Conservation (phyloP, 2,329 filamentous ascomycete species). For the Xylariaceae sp. region DNA sequence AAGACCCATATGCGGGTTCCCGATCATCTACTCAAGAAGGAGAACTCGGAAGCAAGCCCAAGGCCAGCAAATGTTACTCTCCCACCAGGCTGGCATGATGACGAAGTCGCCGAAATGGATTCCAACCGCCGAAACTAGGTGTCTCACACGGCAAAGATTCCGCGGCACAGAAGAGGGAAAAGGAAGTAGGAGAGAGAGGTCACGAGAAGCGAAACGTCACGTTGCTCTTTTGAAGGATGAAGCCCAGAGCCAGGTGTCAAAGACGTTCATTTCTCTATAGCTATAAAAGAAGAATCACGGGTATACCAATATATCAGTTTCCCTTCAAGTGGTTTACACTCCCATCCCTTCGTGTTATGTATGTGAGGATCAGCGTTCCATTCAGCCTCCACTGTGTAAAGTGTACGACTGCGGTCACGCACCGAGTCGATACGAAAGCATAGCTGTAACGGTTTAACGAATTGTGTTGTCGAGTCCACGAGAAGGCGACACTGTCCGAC, state of each 20-base stretch:
- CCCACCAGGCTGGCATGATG: constrained; percentile 1
- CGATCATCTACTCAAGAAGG: neutral
- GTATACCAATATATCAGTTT: constrained; percentile 8
- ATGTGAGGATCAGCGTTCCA: neutral
- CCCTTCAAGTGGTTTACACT: constrained; percentile 5
- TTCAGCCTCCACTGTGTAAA: neutral
- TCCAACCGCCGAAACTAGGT: neutral
- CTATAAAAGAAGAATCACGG: constrained; percentile 2
- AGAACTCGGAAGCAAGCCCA: neutral
- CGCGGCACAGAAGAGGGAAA: neutral
- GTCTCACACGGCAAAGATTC: neutral
- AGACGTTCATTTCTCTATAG: constrained; percentile 3
- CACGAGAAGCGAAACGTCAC: neutral
- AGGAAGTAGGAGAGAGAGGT: neutral
- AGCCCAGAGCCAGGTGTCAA: neutral
- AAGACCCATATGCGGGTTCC: constrained; percentile 1
- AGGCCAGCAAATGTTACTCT: constrained; percentile 3
- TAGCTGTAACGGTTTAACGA: constrained; percentile 3
- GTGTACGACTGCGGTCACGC: too few relatives aligned
- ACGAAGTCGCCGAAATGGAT: constrained; percentile 3
- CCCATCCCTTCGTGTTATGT: constrained; percentile 5
- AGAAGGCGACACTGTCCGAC: constrained; percentile 7
- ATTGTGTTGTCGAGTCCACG: constrained; percentile 1
- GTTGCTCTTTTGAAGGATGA: neutral
- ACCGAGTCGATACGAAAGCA: constrained; percentile 2